Conservation (phyloP, 2,329 filamentous ascomycete species). For the Penicillium sumatraense region DNA sequence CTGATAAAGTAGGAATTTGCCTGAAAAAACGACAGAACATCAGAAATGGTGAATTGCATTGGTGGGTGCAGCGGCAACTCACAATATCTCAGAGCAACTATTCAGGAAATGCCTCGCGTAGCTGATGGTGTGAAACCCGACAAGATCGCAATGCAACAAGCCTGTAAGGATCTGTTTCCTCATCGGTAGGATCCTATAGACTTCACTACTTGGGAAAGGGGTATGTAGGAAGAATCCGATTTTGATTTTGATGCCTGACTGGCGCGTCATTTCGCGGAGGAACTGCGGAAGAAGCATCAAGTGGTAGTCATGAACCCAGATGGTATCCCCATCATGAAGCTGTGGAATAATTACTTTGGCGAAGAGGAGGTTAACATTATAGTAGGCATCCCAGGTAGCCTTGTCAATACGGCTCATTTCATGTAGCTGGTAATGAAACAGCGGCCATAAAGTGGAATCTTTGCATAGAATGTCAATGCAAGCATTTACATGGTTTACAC, state of each 20-base stretch:
- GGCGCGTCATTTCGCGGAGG: slow-evolving; percentile 65
- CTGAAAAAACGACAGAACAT: background rate
- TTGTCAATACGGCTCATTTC: slow-evolving; percentile 11
- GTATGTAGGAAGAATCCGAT: slow-evolving; percentile 97
- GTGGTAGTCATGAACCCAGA: slow-evolving; percentile 98
- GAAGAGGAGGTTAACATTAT: slow-evolving; percentile 85
- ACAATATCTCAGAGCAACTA: slow-evolving; percentile 1
- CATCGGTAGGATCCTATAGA: slow-evolving; percentile 88
- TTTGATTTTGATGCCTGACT: slow-evolving; percentile 64
- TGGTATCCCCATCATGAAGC: slow-evolving; percentile 81
- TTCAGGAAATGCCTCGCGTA: background rate
- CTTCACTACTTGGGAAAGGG: slow-evolving; percentile 89
- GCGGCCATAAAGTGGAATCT: slow-evolving; percentile 5
- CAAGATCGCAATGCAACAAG: slow-evolving; percentile 82
- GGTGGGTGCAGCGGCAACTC: background rate
- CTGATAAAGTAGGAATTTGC: background rate
- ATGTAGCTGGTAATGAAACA: slow-evolving; percentile 18
- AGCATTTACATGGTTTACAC: background rate
- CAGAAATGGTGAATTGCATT: background rate
- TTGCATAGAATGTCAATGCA: background rate
- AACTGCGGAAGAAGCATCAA: slow-evolving; percentile 92
- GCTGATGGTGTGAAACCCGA: slow-evolving; percentile 93
- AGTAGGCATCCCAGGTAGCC: slow-evolving; percentile 75
- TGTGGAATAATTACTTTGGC: slow-evolving; percentile 80
- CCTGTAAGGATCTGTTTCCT: slow-evolving; percentile 81